These are phyloP conservation scores for Cystobasidium sp. DNA, from an alignment of 1,284 basidiomycete species.

Conservation along the genomic window DNA sequence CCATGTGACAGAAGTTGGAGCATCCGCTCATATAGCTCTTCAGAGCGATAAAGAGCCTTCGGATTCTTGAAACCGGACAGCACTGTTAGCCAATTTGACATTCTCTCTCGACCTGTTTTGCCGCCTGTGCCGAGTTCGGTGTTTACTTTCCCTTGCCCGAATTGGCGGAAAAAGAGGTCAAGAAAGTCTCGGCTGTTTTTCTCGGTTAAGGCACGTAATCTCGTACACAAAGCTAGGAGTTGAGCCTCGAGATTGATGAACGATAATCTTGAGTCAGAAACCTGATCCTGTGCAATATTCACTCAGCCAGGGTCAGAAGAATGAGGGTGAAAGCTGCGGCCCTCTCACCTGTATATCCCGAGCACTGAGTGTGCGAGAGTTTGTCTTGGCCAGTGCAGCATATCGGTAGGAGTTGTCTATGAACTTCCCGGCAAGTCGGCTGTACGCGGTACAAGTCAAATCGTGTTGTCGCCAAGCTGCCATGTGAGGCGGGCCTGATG, in stretches of 20 bases:
- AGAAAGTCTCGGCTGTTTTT: conserved; percentile 81
- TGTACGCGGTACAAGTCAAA: conserved; percentile 6
- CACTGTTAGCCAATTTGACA: conserved; percentile 77
- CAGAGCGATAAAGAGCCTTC: conserved; percentile 76
- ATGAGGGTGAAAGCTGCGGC: background rate
- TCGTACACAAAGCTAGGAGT: conserved; percentile 70
- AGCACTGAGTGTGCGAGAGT: conserved; percentile 18
- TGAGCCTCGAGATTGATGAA: conserved; percentile 75
- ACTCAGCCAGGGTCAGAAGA: background rate
- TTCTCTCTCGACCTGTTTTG: conserved; percentile 58
- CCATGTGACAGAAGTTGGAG: conserved; percentile 80
- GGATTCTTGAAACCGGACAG: conserved; percentile 90
- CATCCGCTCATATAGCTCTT: conserved; percentile 72
- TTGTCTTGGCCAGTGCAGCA: background rate
- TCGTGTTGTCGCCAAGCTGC: conserved; percentile 11
- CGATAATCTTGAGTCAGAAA: conserved; percentile 72
- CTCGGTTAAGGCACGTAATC: conserved; percentile 73
- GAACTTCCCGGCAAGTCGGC: background rate
- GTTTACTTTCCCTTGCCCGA: conserved; percentile 55
- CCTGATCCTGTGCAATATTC: conserved; percentile 62
- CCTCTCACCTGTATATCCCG: background rate
- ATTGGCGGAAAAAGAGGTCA: conserved; percentile 70
- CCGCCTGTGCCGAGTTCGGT: conserved; percentile 37
- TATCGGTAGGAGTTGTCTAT: conserved; percentile 60
- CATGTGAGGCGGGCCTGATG: background rate